Evolutionary conservation across 306 rosid species (phyloP).

Genomic region (Quercus robur): DNA sequence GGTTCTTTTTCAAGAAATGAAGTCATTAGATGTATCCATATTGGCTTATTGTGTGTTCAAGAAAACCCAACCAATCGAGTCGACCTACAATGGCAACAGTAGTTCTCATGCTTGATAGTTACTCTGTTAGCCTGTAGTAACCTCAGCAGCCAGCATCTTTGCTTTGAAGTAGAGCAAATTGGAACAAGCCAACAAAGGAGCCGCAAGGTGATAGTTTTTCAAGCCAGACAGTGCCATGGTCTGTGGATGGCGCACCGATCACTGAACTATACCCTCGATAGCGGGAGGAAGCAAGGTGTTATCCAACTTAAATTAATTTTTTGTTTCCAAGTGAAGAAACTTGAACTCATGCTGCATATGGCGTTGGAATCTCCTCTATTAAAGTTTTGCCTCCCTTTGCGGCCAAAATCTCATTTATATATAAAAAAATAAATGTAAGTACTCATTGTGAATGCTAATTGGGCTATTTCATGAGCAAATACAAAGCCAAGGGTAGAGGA

Average conservation of each 20-base stretch:
- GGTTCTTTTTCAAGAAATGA: background rate
- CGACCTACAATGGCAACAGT: conserved; percentile 25
- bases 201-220: background rate
- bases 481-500: too few species aligned
- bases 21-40: conserved; percentile 16
- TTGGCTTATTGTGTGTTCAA: conserved; percentile 32
- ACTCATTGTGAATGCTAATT: too few species aligned
- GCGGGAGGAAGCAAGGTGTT: background rate
- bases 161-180: background rate
- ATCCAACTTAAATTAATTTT: background rate
- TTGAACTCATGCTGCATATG: too few species aligned
- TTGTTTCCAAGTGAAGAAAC: background rate
- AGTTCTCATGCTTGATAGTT: conserved; percentile 24
- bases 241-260: background rate
- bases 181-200: background rate
- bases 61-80: conserved; percentile 14
- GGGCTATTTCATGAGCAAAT: too few species aligned
- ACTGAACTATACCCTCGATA: background rate
- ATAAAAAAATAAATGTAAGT: too few species aligned
- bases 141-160: conserved; percentile 11
- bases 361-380: too few species aligned
- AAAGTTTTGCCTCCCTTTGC: too few species aligned
- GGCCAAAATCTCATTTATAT: too few species aligned
- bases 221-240: background rate
- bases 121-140: background rate